phyloP scores from a whole-genome alignment of 75 land plant genomes.

The Picea glauca region DNA sequence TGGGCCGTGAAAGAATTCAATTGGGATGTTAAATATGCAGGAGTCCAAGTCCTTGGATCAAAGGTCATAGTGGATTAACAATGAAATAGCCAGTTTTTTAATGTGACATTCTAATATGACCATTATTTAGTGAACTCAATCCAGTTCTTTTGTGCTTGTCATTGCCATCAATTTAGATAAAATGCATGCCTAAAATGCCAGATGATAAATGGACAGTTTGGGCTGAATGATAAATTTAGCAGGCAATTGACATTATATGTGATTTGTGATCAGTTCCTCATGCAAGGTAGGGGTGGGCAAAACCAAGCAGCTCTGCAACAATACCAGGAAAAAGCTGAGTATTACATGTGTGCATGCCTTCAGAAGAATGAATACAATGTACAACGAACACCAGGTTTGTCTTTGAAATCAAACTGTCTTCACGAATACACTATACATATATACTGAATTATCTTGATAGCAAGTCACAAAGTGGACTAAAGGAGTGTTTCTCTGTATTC shows the following conservation, averaged over 20 bases:
- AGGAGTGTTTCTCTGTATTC: conserved; percentile 41
- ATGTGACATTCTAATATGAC: background rate
- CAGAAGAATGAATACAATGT: conserved; percentile 35
- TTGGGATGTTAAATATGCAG: conserved; percentile 80
- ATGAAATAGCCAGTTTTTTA: background rate
- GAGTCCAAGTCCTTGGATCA: conserved; percentile 53
- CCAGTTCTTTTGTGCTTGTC: too few relatives aligned
- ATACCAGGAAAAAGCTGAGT: conserved; percentile 36
- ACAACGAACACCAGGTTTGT: conserved; percentile 19
- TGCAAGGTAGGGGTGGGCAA: conserved; percentile 41
- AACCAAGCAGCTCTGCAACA: conserved; percentile 23
- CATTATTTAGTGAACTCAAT: too few relatives aligned
- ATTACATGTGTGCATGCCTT: conserved; percentile 35
- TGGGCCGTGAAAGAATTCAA: conserved; percentile 61
- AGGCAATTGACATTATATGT: background rate
- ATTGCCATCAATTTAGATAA: too few relatives aligned
- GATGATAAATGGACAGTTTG: background rate
- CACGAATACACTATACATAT: conserved; percentile 57
- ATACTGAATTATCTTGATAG: conserved; percentile 53
- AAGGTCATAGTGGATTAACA: conserved; percentile 27
- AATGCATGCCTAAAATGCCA: background rate
- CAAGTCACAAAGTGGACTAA: conserved; percentile 29
- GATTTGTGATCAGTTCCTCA: conserved; percentile 29
- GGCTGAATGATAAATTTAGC: background rate
- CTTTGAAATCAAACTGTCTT: conserved; percentile 41